Base-by-base conservation (phyloP, 1,284 basidiomycete species). In the Waitea zeae region DNA sequence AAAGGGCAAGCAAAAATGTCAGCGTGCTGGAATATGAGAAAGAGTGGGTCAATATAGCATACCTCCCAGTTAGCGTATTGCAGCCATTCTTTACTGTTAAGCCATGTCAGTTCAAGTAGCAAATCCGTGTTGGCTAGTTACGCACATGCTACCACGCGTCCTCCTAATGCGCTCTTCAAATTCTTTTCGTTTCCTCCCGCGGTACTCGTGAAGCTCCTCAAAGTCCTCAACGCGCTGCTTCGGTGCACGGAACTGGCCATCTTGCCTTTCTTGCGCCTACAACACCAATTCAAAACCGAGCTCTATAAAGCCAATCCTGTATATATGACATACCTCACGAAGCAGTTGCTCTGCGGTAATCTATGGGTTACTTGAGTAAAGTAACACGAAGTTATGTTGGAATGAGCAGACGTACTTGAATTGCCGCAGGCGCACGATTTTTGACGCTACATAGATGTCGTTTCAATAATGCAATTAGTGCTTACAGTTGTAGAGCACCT, bases 331-430 rank as follows among this genome's bases (percentile, higher is more conserved):
- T n/a, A n/a, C n/a, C 63, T 98, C 95, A 48, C 95, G 80, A 12
- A 98, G 66, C 30, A 98, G 77, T 61, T 99, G 93, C 59, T 97
- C 93, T 19, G 93, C 88, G 36, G 92, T 95, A 59, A 97, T 93
- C 82, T 90, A 54, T 29, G 22, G 38, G 37, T 36, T 31, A 28
- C 34, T 49, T 29, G 40, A 38, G 42, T 42, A 17, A 12, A 9
- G 20, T 14, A 14, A 12, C 13, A 34, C n/a, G n/a, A n/a, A n/a
- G n/a, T n/a, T 9, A 19, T 22, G 20, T 30, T 17, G 27, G 24
- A 35, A 17, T 28, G 22, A 34, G 37, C 24, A 17, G 19, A 53
- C 60, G 39, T 38, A 81, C 83, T 57, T 95, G 90, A 42, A 96
- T 66, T 37, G 86, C 79, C 38, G 90, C 90, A 18, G 90, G 78